A percentile compares a stretch with the other conserved stretches of the same genome.
phyloP scores from a whole-genome alignment of 371 early-diverging fungal genomes.

The Apophysomyces variabilis region DNA sequence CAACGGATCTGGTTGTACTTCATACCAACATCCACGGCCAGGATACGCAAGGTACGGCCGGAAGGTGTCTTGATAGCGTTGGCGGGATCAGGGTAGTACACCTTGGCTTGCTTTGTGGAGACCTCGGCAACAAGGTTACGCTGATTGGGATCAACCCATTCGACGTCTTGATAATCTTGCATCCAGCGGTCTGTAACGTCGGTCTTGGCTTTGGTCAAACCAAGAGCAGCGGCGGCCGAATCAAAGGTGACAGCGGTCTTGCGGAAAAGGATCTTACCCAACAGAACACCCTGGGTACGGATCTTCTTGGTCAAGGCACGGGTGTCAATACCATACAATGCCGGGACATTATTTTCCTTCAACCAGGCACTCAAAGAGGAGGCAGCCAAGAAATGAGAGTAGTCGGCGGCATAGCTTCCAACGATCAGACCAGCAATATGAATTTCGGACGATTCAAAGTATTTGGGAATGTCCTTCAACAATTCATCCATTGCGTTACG shows the following conservation, averaged over 20 bases:
- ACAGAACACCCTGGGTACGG: conserved; percentile 83
- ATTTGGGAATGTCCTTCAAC: conserved; percentile 79
- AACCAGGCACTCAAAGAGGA: conserved; percentile 91
- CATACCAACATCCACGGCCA: conserved; percentile 97
- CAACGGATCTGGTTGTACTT: conserved; percentile 98
- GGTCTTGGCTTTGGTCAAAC: conserved; percentile 50
- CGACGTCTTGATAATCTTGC: conserved; percentile 74
- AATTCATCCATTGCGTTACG: conserved; percentile 72
- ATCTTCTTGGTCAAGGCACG: conserved; percentile 89
- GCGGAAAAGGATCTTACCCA: conserved; percentile 86
- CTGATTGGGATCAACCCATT: conserved; percentile 91
- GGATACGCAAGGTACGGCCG: conserved; percentile 82
- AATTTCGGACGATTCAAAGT: conserved; percentile 87
- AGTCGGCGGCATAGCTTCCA: conserved; percentile 82
- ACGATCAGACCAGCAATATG: conserved; percentile 90
- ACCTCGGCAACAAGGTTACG: conserved; percentile 94
- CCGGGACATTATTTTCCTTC: conserved; percentile 83
- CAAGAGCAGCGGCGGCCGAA: conserved; percentile 49
- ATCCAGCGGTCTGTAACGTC: conserved; percentile 60
- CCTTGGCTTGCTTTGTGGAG: conserved; percentile 76
- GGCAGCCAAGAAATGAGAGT: conserved; percentile 92
- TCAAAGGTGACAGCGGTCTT: conserved; percentile 73
- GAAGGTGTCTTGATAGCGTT: conserved; percentile 67
- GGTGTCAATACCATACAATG: conserved; percentile 94
- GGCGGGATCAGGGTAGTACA: conserved; percentile 73